Percentiles rank a stretch among this genome's conserved stretches.
Conservation (phyloP, 768 basidiomycete species). For the Rhizopogon roseolus region DNA sequence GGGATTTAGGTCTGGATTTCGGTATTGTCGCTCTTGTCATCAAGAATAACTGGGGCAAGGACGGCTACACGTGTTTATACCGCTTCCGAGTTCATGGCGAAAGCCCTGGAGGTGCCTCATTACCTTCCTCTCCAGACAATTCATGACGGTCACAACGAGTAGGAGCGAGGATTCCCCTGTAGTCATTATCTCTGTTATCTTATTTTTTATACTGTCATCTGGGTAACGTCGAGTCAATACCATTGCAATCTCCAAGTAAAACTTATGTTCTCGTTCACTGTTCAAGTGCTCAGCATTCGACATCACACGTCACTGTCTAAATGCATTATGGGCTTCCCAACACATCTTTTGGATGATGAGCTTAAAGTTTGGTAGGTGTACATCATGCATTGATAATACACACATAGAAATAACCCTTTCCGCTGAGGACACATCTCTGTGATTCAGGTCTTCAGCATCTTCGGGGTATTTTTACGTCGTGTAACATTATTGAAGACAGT, state of each 20-base stretch:
- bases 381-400: too few species aligned
- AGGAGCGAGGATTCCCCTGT: neutral
- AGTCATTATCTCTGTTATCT: conserved; percentile 16
- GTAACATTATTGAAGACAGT: too few species aligned
- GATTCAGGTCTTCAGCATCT: too few species aligned
- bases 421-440: too few species aligned
- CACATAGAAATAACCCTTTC: too few species aligned
- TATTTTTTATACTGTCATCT: neutral
- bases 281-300: too few species aligned
- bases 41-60: conserved; percentile 82
- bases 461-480: too few species aligned
- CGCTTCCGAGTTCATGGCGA: conserved; percentile 77
- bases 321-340: too few species aligned
- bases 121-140: conserved; percentile 26
- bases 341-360: too few species aligned
- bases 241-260: conserved; percentile 12
- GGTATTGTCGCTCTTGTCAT: conserved; percentile 78
- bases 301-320: too few species aligned
- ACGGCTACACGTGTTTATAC: conserved; percentile 85
- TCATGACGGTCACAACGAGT: conserved; percentile 7
- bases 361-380: too few species aligned
- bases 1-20: conserved; percentile 72
- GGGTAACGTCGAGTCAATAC: neutral
- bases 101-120: conserved; percentile 37
- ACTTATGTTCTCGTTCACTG: too few species aligned